phyloP scores from a whole-genome alignment of 148 eudicot species.

The Drosera capensis region DNA sequence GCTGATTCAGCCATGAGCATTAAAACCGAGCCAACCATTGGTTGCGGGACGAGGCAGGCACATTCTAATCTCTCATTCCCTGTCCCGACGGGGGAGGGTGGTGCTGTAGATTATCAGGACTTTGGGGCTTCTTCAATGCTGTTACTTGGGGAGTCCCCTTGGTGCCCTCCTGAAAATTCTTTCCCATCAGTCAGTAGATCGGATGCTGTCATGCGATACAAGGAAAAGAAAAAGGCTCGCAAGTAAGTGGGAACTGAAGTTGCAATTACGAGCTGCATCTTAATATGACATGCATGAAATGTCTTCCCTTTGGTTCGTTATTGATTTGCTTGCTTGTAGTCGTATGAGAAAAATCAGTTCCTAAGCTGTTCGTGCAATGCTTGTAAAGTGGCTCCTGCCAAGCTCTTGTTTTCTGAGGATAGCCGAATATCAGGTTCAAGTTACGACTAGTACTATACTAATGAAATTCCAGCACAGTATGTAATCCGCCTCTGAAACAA shows the following conservation, averaged over 20 bases:
- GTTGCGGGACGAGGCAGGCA: slow-evolving; percentile 35
- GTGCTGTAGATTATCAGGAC: slow-evolving; percentile 75
- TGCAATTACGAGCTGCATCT: not conserved
- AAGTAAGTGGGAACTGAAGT: not conserved
- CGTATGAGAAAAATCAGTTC: too few species aligned
- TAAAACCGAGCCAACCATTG: slow-evolving; percentile 47
- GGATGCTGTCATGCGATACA: not conserved
- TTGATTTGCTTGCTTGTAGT: too few species aligned
- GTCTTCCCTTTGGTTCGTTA: too few species aligned
- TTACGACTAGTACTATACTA: too few species aligned
- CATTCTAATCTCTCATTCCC: slow-evolving; percentile 55
- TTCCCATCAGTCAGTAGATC: not conserved
- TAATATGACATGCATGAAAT: not conserved
- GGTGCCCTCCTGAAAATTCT: not conserved
- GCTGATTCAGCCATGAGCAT: slow-evolving; percentile 41
- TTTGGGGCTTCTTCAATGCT: slow-evolving; percentile 73
- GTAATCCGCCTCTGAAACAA: too few species aligned
- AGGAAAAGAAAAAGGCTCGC: not conserved
- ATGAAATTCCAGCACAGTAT: too few species aligned
- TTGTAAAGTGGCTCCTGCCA: too few species aligned
- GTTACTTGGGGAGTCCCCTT: slow-evolving; percentile 71
- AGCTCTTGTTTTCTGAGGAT: too few species aligned
- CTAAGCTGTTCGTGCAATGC: too few species aligned
- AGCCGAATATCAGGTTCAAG: too few species aligned
- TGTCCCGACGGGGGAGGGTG: slow-evolving; percentile 57